Evolutionary conservation across 805 yeast genomes (phyloP).

Genomic region (Starmerella floricola): DNA sequence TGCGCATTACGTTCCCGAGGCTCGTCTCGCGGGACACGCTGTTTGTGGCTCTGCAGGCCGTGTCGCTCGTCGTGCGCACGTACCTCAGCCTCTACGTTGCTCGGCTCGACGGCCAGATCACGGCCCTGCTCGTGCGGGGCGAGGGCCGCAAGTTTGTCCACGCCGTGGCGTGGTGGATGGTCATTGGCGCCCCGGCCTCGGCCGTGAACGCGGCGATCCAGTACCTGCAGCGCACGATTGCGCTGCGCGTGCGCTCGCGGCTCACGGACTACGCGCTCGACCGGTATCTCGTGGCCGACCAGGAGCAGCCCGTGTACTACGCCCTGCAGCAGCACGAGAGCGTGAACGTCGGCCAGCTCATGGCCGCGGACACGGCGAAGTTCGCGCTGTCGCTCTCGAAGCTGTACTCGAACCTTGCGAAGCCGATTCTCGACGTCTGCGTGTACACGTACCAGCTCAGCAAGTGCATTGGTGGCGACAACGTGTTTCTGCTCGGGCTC

Average conservation of each 20-base stretch:
- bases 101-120: constrained; percentile 71
- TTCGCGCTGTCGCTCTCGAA: constrained; percentile 59
- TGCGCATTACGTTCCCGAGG: constrained; percentile 29
- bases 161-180: constrained; percentile 63
- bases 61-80: constrained; percentile 54
- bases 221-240: constrained; percentile 30
- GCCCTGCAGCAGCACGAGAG: constrained; percentile 48
- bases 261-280: constrained; percentile 54
- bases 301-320: constrained; percentile 51
- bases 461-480: constrained; percentile 43
- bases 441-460: constrained; percentile 71
- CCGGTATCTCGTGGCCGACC: constrained; percentile 40
- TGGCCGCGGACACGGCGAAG: constrained; percentile 67
- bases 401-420: constrained; percentile 70
- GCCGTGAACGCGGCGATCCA: constrained; percentile 56
- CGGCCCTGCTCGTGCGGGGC: constrained; percentile 66
- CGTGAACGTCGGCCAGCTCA: constrained; percentile 72
- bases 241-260: constrained; percentile 42
- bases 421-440: constrained; percentile 68
- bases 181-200: constrained; percentile 77
- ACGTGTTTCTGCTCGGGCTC: constrained; percentile 61
- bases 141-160: constrained; percentile 51
- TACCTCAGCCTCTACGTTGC: constrained; percentile 71
- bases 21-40: constrained; percentile 27
- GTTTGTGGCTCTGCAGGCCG: constrained; percentile 41